Percentiles rank a stretch among this genome's conserved stretches.
Conservation (phyloP, 202 grass and related monocot genomes). For the Zoysia matrella region DNA sequence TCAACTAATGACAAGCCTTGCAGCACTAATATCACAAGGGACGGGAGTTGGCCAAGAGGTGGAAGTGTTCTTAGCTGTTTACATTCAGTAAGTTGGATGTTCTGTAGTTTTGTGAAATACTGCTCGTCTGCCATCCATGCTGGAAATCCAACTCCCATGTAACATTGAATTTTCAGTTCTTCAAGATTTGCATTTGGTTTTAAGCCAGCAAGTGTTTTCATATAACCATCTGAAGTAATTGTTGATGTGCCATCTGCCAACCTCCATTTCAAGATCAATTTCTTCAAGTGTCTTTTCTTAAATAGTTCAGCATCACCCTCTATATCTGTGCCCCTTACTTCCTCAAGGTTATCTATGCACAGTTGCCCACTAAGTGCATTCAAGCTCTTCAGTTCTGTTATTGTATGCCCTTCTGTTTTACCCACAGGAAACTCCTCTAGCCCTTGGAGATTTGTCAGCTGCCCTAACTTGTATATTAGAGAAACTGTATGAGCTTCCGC, state of each 20-base stretch:
- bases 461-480: constrained; percentile 42
- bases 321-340: constrained; percentile 25
- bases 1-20: background rate
- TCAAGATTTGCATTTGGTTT: constrained; percentile 43
- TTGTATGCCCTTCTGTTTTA: constrained; percentile 30
- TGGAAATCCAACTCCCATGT: constrained; percentile 22
- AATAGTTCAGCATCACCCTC: constrained; percentile 25
- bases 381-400: constrained; percentile 48
- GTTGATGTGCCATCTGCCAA: background rate
- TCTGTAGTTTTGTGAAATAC: constrained; percentile 19
- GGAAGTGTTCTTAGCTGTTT: constrained; percentile 20
- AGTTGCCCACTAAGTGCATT: constrained; percentile 37
- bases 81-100: constrained; percentile 8
- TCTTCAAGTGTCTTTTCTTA: constrained; percentile 45
- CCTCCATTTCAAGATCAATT: constrained; percentile 32
- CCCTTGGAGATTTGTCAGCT: constrained; percentile 43
- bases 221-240: background rate
- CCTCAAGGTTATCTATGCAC: constrained; percentile 40
- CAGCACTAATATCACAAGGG: constrained; percentile 25
- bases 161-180: constrained; percentile 36
- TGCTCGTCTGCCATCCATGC: constrained; percentile 33
- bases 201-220: constrained; percentile 34
- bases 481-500: constrained; percentile 17
- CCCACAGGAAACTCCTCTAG: constrained; percentile 43
- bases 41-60: constrained; percentile 45